These are phyloP conservation scores for Logfia minima DNA, from an alignment of 129 eudicot species.

Conservation along the genomic window DNA sequence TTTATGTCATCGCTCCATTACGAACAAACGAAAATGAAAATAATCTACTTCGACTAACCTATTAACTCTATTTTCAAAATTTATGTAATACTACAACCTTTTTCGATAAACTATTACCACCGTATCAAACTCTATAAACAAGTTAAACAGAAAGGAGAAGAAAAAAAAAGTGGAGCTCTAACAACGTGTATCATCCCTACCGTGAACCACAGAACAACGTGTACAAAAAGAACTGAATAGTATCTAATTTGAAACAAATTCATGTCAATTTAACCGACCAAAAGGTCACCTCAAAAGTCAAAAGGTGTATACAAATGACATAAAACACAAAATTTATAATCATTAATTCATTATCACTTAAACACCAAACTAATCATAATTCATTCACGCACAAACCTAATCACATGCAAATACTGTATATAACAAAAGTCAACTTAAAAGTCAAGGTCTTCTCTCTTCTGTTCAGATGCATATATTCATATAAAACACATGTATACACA, in stretches of 20 bases:
- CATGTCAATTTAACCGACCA: slow-evolving; percentile 5
- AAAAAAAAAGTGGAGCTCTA: not conserved
- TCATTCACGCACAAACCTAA: slow-evolving; percentile 14
- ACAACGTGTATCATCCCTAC: not conserved
- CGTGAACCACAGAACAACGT: not conserved
- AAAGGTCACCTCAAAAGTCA: slow-evolving; percentile 30
- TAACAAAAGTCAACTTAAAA: slow-evolving; percentile 16
- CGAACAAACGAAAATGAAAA: not conserved
- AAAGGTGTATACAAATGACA: not conserved
- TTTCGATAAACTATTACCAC: not conserved
- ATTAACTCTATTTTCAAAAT: not conserved
- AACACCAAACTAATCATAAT: not conserved
- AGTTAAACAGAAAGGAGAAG: not conserved
- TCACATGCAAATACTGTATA: not conserved
- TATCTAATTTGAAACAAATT: slow-evolving; percentile 2
- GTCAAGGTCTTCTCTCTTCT: slow-evolving; percentile 20
- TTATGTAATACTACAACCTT: not conserved
- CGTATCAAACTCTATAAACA: not conserved
- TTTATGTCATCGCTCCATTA: not conserved
- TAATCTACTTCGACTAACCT: not conserved
- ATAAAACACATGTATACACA: not conserved
- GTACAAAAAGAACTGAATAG: not conserved
- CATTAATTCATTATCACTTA: not conserved
- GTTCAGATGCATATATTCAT: not conserved
- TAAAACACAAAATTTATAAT: slow-evolving; percentile 3